These are phyloP conservation scores for Kokia cookei DNA, from an alignment of 441 rosid species.

Conservation along the genomic window DNA sequence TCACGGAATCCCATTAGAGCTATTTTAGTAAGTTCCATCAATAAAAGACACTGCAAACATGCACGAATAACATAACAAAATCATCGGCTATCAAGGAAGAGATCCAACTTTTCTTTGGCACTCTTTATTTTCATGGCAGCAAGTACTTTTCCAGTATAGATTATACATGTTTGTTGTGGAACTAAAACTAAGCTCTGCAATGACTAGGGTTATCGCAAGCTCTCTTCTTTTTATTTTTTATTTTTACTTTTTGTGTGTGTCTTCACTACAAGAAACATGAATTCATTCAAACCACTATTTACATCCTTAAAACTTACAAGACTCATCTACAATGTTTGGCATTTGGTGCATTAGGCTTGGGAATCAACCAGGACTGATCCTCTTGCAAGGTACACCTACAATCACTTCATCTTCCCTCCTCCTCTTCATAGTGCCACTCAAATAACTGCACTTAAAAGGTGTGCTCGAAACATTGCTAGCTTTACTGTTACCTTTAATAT, in stretches of 20 bases:
- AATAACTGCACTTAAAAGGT: constrained; percentile 18
- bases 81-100: too few relatives aligned
- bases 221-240: too few relatives aligned
- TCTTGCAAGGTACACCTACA: constrained; percentile 28
- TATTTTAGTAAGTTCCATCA: background rate
- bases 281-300: background rate
- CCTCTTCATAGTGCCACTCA: constrained; percentile 21
- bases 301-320: background rate
- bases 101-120: too few relatives aligned
- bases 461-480: background rate
- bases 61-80: too few relatives aligned
- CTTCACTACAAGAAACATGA: background rate
- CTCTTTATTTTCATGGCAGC: background rate
- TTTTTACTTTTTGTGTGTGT: too few relatives aligned
- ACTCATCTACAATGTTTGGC: background rate
- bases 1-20: background rate
- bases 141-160: background rate
- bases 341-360: background rate
- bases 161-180: background rate
- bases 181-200: background rate
- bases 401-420: constrained; percentile 31
- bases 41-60: too few relatives aligned
- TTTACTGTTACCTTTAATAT: background rate
- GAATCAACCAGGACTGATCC: constrained; percentile 8
- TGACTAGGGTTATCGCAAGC: background rate